Percentiles rank a stretch among this genome's conserved stretches.
phyloP scores from a whole-genome alignment of 140 eudicot species.

The Bidens hawaiensis region DNA sequence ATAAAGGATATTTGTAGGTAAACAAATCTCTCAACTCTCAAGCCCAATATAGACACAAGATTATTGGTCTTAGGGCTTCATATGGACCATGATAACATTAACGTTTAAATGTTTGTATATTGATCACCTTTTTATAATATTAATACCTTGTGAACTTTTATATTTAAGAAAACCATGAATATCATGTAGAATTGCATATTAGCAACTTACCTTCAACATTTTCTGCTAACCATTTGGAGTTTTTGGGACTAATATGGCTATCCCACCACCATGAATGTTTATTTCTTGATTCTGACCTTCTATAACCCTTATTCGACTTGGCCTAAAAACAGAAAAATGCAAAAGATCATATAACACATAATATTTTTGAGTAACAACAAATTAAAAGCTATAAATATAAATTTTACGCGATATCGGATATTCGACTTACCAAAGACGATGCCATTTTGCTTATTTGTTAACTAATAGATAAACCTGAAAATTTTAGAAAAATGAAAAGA shows the following conservation, averaged over 20 bases:
- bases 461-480: constrained; percentile 14
- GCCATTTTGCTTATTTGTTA: constrained; percentile 35
- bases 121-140: not conserved
- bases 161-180: not conserved
- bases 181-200: not conserved
- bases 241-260: constrained; percentile 75
- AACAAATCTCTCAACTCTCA: too few relatives aligned
- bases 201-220: constrained; percentile 63
- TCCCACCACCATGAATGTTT: constrained; percentile 97
- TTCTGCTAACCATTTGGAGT: constrained; percentile 91
- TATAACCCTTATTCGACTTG: constrained; percentile 46
- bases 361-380: not conserved
- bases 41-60: not conserved
- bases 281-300: constrained; percentile 58
- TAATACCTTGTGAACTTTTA: too few relatives aligned
- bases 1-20: not conserved
- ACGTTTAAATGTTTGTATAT: not conserved
- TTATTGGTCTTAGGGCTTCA: constrained; percentile 1
- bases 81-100: not conserved
- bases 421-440: constrained; percentile 31
- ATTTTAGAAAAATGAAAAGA: not conserved
- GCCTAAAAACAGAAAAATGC: constrained; percentile 30
- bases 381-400: too few relatives aligned
- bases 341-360: not conserved
- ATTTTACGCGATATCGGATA: not conserved